Conservation (phyloP, 1,139 yeast species). For the Diutina catenulata region DNA sequence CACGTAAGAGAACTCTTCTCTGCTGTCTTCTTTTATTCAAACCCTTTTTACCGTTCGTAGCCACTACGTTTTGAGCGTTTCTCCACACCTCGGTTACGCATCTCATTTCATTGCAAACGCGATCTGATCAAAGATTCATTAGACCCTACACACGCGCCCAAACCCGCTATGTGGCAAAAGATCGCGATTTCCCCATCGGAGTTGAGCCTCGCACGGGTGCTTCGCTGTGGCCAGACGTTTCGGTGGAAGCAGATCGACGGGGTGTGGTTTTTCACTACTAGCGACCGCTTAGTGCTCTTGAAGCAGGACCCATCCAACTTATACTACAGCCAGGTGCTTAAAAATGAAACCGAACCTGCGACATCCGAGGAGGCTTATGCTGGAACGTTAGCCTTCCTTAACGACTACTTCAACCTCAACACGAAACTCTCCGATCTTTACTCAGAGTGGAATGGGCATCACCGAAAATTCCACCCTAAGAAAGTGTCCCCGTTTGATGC, state of each 20-base stretch:
- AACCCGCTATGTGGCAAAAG: constrained; percentile 9
- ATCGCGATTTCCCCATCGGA: constrained; percentile 22
- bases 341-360: constrained; percentile 25
- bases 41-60: too few species aligned
- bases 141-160: too few species aligned
- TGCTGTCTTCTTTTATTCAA: too few species aligned
- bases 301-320: constrained; percentile 30
- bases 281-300: constrained; percentile 38
- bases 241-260: constrained; percentile 52
- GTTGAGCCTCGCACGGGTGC: constrained; percentile 50
- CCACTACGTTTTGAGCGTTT: too few species aligned
- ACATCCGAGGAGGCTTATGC: neutral
- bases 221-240: constrained; percentile 85
- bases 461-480: constrained; percentile 23
- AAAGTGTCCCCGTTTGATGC: constrained; percentile 18
- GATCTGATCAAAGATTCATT: too few species aligned
- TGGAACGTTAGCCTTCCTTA: constrained; percentile 22
- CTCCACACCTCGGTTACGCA: too few species aligned
- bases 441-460: constrained; percentile 48
- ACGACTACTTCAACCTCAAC: constrained; percentile 61
- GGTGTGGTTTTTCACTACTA: constrained; percentile 48
- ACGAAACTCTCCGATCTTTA: constrained; percentile 44
- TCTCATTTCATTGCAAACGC: too few species aligned
- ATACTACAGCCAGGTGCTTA: constrained; percentile 22
- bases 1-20: too few species aligned